Evolutionary conservation across 2,329 filamentous ascomycete genomes (phyloP).

Genomic region (Cordyceps tenuipes): DNA sequence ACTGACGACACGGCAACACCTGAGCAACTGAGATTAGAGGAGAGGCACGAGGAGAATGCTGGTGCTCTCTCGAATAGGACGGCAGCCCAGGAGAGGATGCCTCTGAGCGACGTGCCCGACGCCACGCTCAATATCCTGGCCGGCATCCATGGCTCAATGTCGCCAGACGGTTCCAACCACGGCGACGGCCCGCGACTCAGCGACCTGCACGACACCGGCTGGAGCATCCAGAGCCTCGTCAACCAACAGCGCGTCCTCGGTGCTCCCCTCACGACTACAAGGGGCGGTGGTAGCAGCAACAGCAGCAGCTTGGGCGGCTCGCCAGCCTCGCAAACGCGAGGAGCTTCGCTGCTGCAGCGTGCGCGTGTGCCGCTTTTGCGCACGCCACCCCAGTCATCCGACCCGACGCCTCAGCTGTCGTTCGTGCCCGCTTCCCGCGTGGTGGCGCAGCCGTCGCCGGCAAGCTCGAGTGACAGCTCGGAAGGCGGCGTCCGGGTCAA

Average conservation of each 20-base stretch:
- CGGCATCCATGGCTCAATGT: background rate
- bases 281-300: background rate
- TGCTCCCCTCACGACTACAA: background rate
- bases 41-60: background rate
- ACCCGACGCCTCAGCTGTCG: slow-evolving; percentile 8
- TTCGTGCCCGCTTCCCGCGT: slow-evolving; percentile 3
- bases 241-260: background rate
- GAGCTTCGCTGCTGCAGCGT: background rate
- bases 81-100: background rate
- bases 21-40: background rate
- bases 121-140: slow-evolving; percentile 12
- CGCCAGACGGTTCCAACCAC: background rate
- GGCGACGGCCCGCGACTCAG: slow-evolving; percentile 3
- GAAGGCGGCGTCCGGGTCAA: background rate
- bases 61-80: no score
- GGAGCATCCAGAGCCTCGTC: background rate
- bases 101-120: slow-evolving; percentile 18
- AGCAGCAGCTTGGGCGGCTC: background rate
- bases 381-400: slow-evolving; percentile 21
- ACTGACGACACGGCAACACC: slow-evolving; percentile 26
- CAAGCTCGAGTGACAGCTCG: background rate
- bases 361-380: slow-evolving; percentile 6
- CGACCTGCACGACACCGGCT: background rate
- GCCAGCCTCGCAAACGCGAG: slow-evolving; percentile 10
- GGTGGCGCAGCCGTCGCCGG: background rate